Evolutionary conservation across 129 eudicot genomes (phyloP).

Genomic region (Lactuca saligna): DNA sequence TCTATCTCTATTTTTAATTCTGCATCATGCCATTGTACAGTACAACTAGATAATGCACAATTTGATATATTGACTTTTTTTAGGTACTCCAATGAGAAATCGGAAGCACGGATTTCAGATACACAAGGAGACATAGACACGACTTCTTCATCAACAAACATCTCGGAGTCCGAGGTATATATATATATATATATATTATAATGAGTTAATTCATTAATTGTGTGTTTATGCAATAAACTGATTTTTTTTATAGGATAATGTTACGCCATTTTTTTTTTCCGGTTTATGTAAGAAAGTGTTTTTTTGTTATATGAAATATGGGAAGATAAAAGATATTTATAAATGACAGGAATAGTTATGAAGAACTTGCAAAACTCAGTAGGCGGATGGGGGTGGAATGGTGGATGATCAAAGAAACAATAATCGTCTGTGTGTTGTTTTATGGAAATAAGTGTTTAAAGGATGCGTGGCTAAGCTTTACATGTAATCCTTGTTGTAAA

Average conservation of each 20-base stretch:
- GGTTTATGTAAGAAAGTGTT: no score
- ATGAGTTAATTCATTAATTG: not conserved
- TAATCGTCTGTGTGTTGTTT: not conserved
- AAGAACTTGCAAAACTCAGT: no score
- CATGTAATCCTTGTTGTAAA: conserved; percentile 1
- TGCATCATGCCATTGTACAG: not conserved
- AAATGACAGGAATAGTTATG: no score
- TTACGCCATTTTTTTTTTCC: no score
- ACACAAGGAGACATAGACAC: conserved; percentile 35
- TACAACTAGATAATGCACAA: conserved; percentile 14
- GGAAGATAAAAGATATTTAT: no score
- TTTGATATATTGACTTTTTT: not conserved
- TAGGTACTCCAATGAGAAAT: conserved; percentile 81
- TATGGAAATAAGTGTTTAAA: not conserved
- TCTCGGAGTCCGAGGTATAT: conserved; percentile 38
- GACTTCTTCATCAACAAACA: conserved; percentile 31
- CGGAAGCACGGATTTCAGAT: conserved; percentile 63
- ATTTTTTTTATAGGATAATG: no score
- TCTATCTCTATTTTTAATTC: not conserved
- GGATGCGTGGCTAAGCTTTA: conserved; percentile 1
- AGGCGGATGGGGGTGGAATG: no score
- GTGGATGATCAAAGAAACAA: not conserved
- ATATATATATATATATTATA: conserved; percentile 23
- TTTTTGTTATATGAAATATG: no score
- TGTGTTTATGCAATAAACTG: no score